These are phyloP conservation scores for Pseudofabraea citricarpa DNA, from an alignment of 2,329 filamentous ascomycete genomes.

Conservation along the genomic window DNA sequence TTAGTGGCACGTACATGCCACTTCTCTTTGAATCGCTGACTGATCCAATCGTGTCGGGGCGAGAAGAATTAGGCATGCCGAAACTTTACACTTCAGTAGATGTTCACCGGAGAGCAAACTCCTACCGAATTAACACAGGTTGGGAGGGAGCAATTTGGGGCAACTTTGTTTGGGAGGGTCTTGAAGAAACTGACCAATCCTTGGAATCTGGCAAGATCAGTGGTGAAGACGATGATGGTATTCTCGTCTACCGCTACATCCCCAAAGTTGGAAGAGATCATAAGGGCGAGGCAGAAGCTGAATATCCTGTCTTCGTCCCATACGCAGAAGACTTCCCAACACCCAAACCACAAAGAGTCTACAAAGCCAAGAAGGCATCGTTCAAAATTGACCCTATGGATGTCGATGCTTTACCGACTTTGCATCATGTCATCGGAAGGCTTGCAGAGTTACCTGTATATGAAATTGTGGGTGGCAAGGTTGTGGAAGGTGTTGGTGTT, in stretches of 20 bases:
- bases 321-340: slow-evolving; percentile 18
- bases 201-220: slow-evolving; percentile 23
- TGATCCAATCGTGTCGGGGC: slow-evolving; percentile 52
- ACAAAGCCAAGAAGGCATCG: slow-evolving; percentile 34
- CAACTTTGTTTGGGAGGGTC: slow-evolving; percentile 29
- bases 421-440: slow-evolving; percentile 51
- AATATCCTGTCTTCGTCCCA: slow-evolving; percentile 37
- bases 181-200: slow-evolving; percentile 18
- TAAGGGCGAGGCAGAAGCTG: slow-evolving; percentile 45
- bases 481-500: slow-evolving; percentile 50
- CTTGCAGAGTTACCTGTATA: slow-evolving; percentile 53
- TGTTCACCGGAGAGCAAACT: slow-evolving; percentile 50
- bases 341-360: slow-evolving; percentile 27
- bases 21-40: slow-evolving; percentile 54
- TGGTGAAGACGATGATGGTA: slow-evolving; percentile 28
- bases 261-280: slow-evolving; percentile 41
- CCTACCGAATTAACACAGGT: slow-evolving; percentile 36
- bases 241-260: slow-evolving; percentile 51
- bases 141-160: slow-evolving; percentile 37
- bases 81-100: slow-evolving; percentile 42
- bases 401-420: slow-evolving; percentile 52
- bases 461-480: slow-evolving; percentile 48
- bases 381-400: slow-evolving; percentile 44
- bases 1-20: slow-evolving; percentile 46
- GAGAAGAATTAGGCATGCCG: slow-evolving; percentile 53